Base-by-base conservation (phyloP, 2,329 filamentous ascomycete species). In the Neofusicoccum sp. region DNA sequence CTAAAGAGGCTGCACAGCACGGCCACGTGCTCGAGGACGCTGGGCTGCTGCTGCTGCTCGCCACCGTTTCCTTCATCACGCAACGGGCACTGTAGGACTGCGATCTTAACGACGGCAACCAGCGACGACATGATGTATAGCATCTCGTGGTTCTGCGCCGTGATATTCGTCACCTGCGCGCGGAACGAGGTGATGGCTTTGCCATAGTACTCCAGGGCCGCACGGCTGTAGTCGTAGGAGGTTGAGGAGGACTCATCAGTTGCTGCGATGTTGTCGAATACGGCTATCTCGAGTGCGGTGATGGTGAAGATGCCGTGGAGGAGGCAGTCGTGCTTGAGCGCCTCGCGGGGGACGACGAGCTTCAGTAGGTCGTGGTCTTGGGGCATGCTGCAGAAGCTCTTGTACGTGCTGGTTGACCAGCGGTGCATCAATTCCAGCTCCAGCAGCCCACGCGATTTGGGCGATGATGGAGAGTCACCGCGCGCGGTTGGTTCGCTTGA, bases 371-470 rank as follows among this genome's bases (percentile, higher is more conserved):
- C 79, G 64, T 37, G 79, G 49, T 78, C 76, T 14, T 76, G 71
- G 0, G 76, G 74, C 6, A 82, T 74, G 41, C 76, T 78, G 28
- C 67, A 73, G 39, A 79, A 68, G 43, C 71, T 71, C 16, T 73
- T 73, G 66, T 77, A 84, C 0, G 81, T 83, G 16, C 74, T 75
- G 0, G 78, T 82, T 1, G 80, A 78, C 76, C 80, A 85, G 33
- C 79, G 79, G 65, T 84, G 81, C 79, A 84, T 83, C 48, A 85
- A 68, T 64, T 84, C 81, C 7, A 85, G 73, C 63, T 83, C 81
- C 29, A 79, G 68, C 14, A 74, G 66, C 33, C 73, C 69, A 0
- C 67, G 48, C 29, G 62, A 48, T 31, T 61, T 9, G 16, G 52
- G 39, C 8, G 44, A 22, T 36, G 9, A 33, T 33, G 29, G 63